Percentiles rank a stretch among this genome's conserved stretches.
These are phyloP conservation scores for Capsaspora owczarzaki DNA, from an alignment of 78 protist genomes.

Conservation along the genomic window DNA sequence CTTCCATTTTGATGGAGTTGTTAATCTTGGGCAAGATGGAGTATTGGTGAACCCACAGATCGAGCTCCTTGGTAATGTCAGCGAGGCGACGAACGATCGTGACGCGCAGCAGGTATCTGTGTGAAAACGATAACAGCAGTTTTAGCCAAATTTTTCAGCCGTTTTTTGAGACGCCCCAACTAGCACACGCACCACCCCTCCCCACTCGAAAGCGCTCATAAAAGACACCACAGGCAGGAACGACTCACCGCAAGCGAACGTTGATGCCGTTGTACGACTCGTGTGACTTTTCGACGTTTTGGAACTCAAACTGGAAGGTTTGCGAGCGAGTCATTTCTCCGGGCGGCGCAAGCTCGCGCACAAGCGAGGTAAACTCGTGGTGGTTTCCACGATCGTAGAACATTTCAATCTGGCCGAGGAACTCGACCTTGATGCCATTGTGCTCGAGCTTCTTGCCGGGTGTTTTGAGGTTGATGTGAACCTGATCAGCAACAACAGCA, in stretches of 20 bases:
- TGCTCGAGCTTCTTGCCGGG: slow-evolving; percentile 69
- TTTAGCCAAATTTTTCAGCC: too few relatives aligned
- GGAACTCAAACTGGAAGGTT: slow-evolving; percentile 26
- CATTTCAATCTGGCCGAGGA: slow-evolving; percentile 76
- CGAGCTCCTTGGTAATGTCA: slow-evolving; percentile 61
- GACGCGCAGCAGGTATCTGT: slow-evolving; percentile 69
- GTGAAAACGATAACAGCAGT: too few relatives aligned
- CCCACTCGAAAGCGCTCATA: too few relatives aligned
- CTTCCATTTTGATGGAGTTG: slow-evolving; percentile 84
- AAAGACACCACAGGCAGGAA: too few relatives aligned
- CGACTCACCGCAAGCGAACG: slow-evolving; percentile 61
- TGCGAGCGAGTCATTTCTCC: slow-evolving; percentile 55
- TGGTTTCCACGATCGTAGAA: slow-evolving; percentile 63
- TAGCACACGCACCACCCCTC: too few relatives aligned
- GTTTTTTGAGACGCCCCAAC: too few relatives aligned
- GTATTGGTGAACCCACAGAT: slow-evolving; percentile 74
- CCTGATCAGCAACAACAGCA: slow-evolving; percentile 14
- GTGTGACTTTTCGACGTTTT: slow-evolving; percentile 58
- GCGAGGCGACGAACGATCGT: slow-evolving; percentile 51
- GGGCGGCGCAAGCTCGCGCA: slow-evolving; percentile 71
- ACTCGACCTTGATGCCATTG: slow-evolving; percentile 76
- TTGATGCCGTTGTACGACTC: slow-evolving; percentile 93
- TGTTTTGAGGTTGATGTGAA: slow-evolving; percentile 27
- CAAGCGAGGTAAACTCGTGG: slow-evolving; percentile 69
- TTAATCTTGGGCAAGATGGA: slow-evolving; percentile 56